A percentile compares a stretch with the other conserved stretches of the same genome.
Conservation (phyloP, 768 basidiomycete genomes). For the Podaxis sp. region DNA sequence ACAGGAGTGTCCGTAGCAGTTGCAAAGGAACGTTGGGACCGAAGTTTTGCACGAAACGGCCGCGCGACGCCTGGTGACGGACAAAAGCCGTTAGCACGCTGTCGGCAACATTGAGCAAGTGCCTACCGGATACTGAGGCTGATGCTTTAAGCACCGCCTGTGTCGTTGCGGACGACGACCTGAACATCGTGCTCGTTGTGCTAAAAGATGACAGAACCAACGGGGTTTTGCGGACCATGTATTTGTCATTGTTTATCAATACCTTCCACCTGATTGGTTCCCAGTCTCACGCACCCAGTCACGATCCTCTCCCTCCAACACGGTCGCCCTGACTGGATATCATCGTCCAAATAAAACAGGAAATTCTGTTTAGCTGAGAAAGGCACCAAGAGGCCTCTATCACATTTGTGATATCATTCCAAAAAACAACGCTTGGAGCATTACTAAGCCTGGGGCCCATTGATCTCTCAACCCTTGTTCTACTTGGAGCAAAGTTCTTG, state of each 20-base stretch:
- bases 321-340: no score
- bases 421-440: not conserved
- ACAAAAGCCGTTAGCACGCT: slow-evolving; percentile 1
- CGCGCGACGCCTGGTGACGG: slow-evolving; percentile 23
- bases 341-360: no score
- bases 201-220: slow-evolving; percentile 17
- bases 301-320: not conserved
- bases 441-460: not conserved
- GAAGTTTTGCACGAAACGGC: slow-evolving; percentile 33
- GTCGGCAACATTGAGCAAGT: not conserved
- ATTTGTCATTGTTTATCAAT: slow-evolving; percentile 6
- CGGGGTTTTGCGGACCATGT: slow-evolving; percentile 29
- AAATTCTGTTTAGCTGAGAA: no score
- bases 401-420: not conserved
- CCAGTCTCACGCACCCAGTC: not conserved
- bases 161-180: slow-evolving; percentile 34
- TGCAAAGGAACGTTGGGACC: slow-evolving; percentile 51
- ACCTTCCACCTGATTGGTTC: not conserved
- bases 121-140: slow-evolving; percentile 27
- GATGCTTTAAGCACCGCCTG: slow-evolving; percentile 32
- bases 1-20: slow-evolving; percentile 85
- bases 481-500: not conserved
- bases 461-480: not conserved
- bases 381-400: no score
- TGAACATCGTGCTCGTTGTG: slow-evolving; percentile 35